These are phyloP conservation scores for Cordia subcordata DNA, from an alignment of 257 asterid genomes.

Conservation along the genomic window DNA sequence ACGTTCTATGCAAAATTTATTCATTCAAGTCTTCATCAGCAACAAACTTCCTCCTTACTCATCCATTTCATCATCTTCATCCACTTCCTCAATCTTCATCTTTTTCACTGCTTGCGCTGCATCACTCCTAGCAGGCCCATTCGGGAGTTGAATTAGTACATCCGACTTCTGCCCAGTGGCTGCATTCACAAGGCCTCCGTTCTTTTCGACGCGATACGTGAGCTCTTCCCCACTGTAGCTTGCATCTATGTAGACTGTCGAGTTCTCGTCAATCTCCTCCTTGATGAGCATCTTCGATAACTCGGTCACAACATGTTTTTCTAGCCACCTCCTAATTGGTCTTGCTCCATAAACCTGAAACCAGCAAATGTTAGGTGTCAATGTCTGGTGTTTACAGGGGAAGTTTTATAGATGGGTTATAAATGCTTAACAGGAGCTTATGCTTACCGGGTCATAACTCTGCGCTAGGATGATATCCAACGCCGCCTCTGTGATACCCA, in stretches of 20 bases:
- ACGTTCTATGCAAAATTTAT: too few species aligned
- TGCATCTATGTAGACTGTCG: conserved; percentile 68
- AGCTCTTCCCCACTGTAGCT: conserved; percentile 34
- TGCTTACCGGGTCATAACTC: conserved; percentile 83
- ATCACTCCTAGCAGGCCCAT: conserved; percentile 23
- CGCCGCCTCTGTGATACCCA: conserved; percentile 75
- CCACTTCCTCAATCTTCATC: conserved; percentile 72
- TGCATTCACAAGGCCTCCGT: conserved; percentile 20
- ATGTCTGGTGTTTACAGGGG: too few species aligned
- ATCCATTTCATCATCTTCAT: conserved; percentile 67
- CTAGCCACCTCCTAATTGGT: conserved; percentile 91
- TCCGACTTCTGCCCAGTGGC: conserved; percentile 71
- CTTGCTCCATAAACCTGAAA: conserved; percentile 78
- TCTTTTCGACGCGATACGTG: conserved; percentile 61
- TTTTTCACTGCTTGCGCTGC: conserved; percentile 79
- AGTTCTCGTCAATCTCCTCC: conserved; percentile 84
- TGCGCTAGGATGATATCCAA: conserved; percentile 61
- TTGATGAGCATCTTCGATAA: conserved; percentile 73
- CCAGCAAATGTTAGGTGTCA: background rate
- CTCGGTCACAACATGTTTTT: conserved; percentile 79
- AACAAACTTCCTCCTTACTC: conserved; percentile 13
- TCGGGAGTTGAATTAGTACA: conserved; percentile 61
- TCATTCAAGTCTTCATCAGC: too few species aligned
- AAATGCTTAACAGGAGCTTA: background rate
- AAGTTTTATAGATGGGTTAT: too few species aligned